Conservation (phyloP, 192 early-diverging fungal genomes). For the Chytriomyces confervae region DNA sequence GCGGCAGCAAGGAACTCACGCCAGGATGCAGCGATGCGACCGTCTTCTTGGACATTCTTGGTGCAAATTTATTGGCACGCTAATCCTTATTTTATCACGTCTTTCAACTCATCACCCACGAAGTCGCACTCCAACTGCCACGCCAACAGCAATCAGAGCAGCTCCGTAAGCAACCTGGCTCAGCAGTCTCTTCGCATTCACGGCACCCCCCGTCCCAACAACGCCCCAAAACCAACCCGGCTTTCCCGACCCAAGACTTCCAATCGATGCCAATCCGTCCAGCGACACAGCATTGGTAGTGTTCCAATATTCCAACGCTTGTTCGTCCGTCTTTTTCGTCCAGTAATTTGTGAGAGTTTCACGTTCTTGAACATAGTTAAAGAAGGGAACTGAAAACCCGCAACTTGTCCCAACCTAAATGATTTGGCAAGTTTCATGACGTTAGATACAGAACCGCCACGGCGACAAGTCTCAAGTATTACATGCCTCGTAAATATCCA, state of each 20-base stretch:
- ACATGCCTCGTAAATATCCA: slow-evolving; percentile 42
- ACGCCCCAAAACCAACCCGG: background rate
- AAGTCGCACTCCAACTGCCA: background rate
- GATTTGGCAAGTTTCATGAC: no score
- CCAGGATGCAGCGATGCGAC: no score
- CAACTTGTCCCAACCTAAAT: slow-evolving; percentile 62
- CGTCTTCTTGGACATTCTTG: no score
- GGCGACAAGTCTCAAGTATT: background rate
- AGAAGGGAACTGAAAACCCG: slow-evolving; percentile 67
- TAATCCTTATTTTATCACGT: no score
- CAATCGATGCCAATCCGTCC: slow-evolving; percentile 59
- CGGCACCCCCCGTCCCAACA: background rate
- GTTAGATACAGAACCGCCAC: background rate
- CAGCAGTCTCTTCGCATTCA: background rate
- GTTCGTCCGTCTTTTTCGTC: slow-evolving; percentile 46
- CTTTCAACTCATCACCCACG: no score
- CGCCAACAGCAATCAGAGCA: background rate
- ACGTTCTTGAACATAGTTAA: slow-evolving; percentile 60
- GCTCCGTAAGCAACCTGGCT: background rate
- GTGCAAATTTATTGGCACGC: no score
- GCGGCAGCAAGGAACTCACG: no score
- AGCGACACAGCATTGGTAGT: slow-evolving; percentile 57
- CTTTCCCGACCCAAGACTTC: background rate
- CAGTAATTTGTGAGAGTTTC: slow-evolving; percentile 48
- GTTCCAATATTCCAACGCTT: slow-evolving; percentile 41